These are phyloP conservation scores for Nicotiana otophora DNA, from an alignment of 257 asterid species.

Conservation along the genomic window DNA sequence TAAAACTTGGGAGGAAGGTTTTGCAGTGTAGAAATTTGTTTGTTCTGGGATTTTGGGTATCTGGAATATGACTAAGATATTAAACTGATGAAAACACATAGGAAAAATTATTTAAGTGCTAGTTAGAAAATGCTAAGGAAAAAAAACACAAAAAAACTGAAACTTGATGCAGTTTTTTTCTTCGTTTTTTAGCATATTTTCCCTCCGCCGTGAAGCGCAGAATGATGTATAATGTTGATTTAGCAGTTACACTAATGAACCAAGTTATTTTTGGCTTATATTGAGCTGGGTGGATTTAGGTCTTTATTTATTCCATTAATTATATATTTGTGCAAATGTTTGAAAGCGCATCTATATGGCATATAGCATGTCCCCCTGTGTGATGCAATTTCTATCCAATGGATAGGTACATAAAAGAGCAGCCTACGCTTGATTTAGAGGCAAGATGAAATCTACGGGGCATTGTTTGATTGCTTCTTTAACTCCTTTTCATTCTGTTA, in stretches of 20 bases:
- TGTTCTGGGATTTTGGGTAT: not conserved
- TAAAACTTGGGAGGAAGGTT: not conserved
- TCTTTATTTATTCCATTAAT: not conserved
- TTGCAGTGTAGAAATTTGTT: not conserved
- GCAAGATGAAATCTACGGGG: slow-evolving; percentile 63
- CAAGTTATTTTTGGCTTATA: not conserved
- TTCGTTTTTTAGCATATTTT: not conserved
- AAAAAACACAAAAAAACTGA: not conserved
- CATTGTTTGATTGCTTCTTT: slow-evolving; percentile 65
- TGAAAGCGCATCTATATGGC: not conserved
- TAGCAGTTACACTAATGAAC: not conserved
- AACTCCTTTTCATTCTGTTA: slow-evolving; percentile 61
- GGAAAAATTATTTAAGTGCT: not conserved
- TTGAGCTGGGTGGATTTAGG: not conserved
- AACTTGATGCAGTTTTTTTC: not conserved
- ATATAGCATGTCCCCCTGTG: slow-evolving; percentile 32
- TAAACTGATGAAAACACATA: not conserved
- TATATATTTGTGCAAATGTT: slow-evolving; percentile 1
- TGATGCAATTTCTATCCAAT: slow-evolving; percentile 53
- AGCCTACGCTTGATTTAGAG: slow-evolving; percentile 40
- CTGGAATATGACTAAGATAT: not conserved
- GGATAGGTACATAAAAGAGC: slow-evolving; percentile 59
- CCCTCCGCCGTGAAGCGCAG: not conserved
- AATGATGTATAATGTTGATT: too few species aligned
- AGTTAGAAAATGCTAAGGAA: not conserved